Evolutionary conservation across 768 basidiomycete species (phyloP).

Genomic region (Mycena maculata): DNA sequence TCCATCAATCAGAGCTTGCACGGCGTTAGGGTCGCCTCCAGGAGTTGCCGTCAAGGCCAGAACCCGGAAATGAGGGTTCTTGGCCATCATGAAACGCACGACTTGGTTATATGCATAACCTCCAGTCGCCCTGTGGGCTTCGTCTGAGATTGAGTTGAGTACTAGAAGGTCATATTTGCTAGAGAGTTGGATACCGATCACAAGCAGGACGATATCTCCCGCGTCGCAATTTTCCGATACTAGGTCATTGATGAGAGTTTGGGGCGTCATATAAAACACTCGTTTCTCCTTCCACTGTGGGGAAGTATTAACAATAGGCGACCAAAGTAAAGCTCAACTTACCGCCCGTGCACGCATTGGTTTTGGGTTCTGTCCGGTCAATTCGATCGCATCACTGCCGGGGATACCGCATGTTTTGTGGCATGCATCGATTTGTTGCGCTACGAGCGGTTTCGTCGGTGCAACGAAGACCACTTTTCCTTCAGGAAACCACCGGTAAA

Average conservation of each 20-base stretch:
- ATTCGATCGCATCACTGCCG: slow-evolving; percentile 82
- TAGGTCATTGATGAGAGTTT: slow-evolving; percentile 92
- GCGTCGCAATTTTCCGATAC: slow-evolving; percentile 78
- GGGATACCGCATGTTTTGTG: slow-evolving; percentile 95
- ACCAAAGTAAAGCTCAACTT: slow-evolving; percentile 35
- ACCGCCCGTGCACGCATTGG: slow-evolving; percentile 70
- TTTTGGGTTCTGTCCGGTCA: slow-evolving; percentile 81
- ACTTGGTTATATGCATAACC: slow-evolving; percentile 93
- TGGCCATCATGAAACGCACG: slow-evolving; percentile 90
- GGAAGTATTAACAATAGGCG: slow-evolving; percentile 28
- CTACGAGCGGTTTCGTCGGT: slow-evolving; percentile 95
- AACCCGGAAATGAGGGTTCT: slow-evolving; percentile 93
- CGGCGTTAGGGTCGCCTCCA: slow-evolving; percentile 84
- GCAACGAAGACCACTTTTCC: slow-evolving; percentile 96
- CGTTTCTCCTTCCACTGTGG: slow-evolving; percentile 84
- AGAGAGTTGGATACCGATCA: slow-evolving; percentile 69
- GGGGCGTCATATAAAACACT: slow-evolving; percentile 96
- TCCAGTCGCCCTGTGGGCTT: slow-evolving; percentile 94
- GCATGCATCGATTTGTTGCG: slow-evolving; percentile 94
- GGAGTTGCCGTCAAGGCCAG: slow-evolving; percentile 97
- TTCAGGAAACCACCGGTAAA: slow-evolving; percentile 92
- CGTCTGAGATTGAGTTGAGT: slow-evolving; percentile 64
- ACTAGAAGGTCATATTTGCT: slow-evolving; percentile 6
- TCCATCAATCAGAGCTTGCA: slow-evolving; percentile 91
- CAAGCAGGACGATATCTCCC: slow-evolving; percentile 84